These are phyloP conservation scores for Taiozyma sp. DNA, from an alignment of 1,139 yeast species.

Conservation along the genomic window DNA sequence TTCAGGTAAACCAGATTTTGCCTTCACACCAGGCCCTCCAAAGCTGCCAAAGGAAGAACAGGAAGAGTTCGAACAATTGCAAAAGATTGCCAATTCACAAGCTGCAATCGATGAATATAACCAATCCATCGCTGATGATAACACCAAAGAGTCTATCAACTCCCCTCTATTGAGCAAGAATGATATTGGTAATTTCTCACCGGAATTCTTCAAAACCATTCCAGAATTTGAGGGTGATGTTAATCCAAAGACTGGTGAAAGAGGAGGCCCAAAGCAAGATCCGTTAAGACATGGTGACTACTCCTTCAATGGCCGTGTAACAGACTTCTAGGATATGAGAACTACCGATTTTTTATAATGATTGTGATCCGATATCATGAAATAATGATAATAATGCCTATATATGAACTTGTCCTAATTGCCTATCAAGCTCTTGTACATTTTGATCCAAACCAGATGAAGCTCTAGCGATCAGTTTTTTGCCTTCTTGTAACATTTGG, in stretches of 20 bases:
- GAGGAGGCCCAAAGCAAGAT: slow-evolving; percentile 98
- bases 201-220: slow-evolving; percentile 68
- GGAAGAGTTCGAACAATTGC: slow-evolving; percentile 85
- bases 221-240: slow-evolving; percentile 96
- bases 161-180: slow-evolving; percentile 38
- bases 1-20: slow-evolving; percentile 19
- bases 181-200: slow-evolving; percentile 64
- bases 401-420: slow-evolving; percentile 6
- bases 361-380: background rate
- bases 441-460: slow-evolving; percentile 7
- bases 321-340: slow-evolving; percentile 70
- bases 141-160: slow-evolving; percentile 31
- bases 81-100: slow-evolving; percentile 75
- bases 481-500: slow-evolving; percentile 14
- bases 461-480: slow-evolving; percentile 10
- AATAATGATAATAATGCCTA: slow-evolving; percentile 1
- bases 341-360: background rate
- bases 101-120: slow-evolving; percentile 77
- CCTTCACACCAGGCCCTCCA: slow-evolving; percentile 70
- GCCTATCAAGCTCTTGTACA: slow-evolving; percentile 10
- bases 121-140: slow-evolving; percentile 35
- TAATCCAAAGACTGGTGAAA: slow-evolving; percentile 91
- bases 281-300: slow-evolving; percentile 93
- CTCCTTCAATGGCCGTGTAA: slow-evolving; percentile 92
- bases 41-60: slow-evolving; percentile 82